Evolutionary conservation across 2,329 filamentous ascomycete genomes (phyloP).

Genomic region (Cladosporium sp.): DNA sequence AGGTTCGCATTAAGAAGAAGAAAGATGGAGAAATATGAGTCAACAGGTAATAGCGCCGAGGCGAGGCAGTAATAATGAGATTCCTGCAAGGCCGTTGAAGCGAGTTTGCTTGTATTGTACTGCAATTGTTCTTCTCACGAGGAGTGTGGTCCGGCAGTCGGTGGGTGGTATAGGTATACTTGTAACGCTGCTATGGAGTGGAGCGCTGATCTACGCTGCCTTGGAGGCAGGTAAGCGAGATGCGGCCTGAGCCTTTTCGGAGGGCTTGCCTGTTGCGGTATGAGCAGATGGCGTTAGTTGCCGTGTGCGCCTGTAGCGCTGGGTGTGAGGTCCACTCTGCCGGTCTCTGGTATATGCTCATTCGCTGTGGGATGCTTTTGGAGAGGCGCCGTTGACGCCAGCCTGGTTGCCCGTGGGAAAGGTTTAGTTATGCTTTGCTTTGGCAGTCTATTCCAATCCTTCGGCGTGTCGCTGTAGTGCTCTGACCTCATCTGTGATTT

Average conservation of each 20-base stretch:
- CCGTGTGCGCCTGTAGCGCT: constrained; percentile 1
- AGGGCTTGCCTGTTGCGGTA: constrained; percentile 10
- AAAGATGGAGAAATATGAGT: constrained; percentile 7
- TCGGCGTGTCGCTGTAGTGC: background rate
- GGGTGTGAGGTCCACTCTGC: background rate
- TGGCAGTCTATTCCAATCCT: background rate
- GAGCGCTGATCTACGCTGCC: constrained; percentile 3
- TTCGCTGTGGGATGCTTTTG: background rate
- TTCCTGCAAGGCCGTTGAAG: background rate
- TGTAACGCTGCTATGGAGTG: background rate
- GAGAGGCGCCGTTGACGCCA: background rate
- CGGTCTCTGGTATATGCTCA: background rate
- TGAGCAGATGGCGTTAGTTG: background rate
- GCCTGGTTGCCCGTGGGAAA: constrained; percentile 4
- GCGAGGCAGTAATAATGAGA: background rate
- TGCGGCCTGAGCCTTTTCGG: background rate
- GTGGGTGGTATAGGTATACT: background rate
- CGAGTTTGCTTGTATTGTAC: background rate
- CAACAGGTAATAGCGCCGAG: background rate
- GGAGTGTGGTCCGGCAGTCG: background rate
- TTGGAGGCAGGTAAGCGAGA: background rate
- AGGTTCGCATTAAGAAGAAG: constrained; percentile 4
- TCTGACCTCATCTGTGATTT: constrained; percentile 12
- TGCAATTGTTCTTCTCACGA: background rate
- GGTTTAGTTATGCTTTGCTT: background rate